phyloP scores from a whole-genome alignment of 1,284 basidiomycete genomes.

The Rhizopogon parksii region DNA sequence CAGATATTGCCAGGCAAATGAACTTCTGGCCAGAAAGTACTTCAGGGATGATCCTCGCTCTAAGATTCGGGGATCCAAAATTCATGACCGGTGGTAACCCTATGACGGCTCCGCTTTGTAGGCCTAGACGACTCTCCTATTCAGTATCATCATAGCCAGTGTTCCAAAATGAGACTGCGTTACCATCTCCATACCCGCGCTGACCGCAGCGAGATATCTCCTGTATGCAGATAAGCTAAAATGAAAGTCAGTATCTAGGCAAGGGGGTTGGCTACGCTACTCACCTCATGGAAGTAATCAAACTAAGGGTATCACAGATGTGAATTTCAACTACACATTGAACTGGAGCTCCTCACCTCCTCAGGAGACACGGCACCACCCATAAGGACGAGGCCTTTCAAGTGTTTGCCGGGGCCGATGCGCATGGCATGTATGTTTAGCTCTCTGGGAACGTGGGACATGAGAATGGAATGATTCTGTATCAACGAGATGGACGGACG shows the following conservation, averaged over 20 bases:
- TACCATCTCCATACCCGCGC: conserved; percentile 39
- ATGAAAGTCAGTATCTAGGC: background rate
- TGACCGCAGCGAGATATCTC: conserved; percentile 52
- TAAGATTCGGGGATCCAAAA: conserved; percentile 63
- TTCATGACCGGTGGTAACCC: conserved; percentile 69
- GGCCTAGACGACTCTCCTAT: conserved; percentile 18
- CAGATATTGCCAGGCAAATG: conserved; percentile 57
- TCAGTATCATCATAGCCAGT: background rate
- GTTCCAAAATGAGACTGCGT: conserved; percentile 15
- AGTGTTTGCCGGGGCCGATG: conserved; percentile 68
- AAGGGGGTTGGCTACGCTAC: background rate
- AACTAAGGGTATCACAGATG: conserved; percentile 29
- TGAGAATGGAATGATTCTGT: background rate
- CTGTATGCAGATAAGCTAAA: conserved; percentile 47
- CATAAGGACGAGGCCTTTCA: conserved; percentile 71
- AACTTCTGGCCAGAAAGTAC: conserved; percentile 65
- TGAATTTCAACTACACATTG: conserved; percentile 6
- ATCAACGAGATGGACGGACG: conserved; percentile 26
- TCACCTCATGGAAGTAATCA: conserved; percentile 67
- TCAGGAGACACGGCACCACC: conserved; percentile 75
- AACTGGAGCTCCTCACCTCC: conserved; percentile 42
- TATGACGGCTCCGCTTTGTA: conserved; percentile 52
- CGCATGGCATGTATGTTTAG: conserved; percentile 75
- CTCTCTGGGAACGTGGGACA: conserved; percentile 27
- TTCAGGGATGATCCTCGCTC: conserved; percentile 65